phyloP scores from a whole-genome alignment of 257 asterid genomes.

The Cruciata laevipes region DNA sequence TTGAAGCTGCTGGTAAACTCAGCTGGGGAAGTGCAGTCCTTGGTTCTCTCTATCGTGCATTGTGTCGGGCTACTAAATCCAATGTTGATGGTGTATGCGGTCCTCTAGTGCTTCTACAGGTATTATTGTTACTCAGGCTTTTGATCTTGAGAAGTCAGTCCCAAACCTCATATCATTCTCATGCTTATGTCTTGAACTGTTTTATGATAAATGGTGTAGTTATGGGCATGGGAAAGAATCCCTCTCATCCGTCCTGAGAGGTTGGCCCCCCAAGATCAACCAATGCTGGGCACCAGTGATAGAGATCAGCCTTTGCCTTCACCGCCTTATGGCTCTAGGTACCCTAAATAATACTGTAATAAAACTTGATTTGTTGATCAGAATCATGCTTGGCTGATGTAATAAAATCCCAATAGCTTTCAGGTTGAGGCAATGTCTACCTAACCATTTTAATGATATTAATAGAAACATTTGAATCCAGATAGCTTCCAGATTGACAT shows the following conservation, averaged over 20 bases:
- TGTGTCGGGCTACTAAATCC: constrained; percentile 69
- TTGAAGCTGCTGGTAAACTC: constrained; percentile 52
- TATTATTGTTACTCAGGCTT: constrained; percentile 18
- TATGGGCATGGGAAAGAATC: constrained; percentile 89
- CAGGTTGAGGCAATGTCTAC: background rate
- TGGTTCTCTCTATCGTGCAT: constrained; percentile 64
- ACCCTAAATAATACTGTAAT: background rate
- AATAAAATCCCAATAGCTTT: background rate
- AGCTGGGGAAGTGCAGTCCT: constrained; percentile 84
- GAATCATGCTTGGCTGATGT: background rate
- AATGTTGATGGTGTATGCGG: constrained; percentile 80
- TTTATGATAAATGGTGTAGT: constrained; percentile 22
- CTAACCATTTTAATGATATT: background rate
- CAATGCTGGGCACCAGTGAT: constrained; percentile 33
- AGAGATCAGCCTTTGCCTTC: constrained; percentile 49
- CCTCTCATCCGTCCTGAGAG: constrained; percentile 76
- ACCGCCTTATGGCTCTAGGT: constrained; percentile 82
- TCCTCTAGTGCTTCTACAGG: constrained; percentile 77
- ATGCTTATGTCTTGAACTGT: constrained; percentile 7
- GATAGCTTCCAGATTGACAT: background rate
- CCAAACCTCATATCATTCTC: background rate
- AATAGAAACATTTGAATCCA: too few species aligned
- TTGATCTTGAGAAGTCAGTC: background rate
- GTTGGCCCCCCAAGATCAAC: constrained; percentile 56
- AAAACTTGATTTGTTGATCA: background rate